Base-by-base conservation (phyloP, 768 basidiomycete genomes). In the Coprinellus micaceus region DNA sequence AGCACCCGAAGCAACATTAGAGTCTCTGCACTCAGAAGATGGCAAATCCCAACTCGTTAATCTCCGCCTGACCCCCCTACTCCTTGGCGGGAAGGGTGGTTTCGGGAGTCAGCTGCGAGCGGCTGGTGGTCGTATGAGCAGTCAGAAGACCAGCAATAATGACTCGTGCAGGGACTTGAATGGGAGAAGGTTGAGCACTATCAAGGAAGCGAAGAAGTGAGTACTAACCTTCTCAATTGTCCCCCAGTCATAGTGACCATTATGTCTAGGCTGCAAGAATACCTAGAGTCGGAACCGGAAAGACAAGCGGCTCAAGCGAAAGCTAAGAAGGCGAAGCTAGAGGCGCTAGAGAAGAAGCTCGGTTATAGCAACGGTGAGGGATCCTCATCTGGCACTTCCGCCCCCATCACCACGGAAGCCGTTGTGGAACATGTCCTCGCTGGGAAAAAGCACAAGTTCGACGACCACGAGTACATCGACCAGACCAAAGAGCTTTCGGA, bases 41-140 rank as follows among this genome's bases (percentile, higher is more conserved):
- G 57, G 45, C 1, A 33, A 54, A 2, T 13, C 61, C 63, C 0
- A 54, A 59, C 70, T 89, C 25, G 74, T 93, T n/a, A 77, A 80
- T 2, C 75, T 98, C 1, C 81, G 91, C 0, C 77, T 96, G n/a
- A 74, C 81, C 1, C 88, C 92, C 0, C 77, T 86, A 24, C 67
- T 98, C 6, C 77, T 79, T 2, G 96, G 96, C 48, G 97, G 97
- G 19, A 99, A 98, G 73, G 96, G 97, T 69, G 97, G 96, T 30
- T 98, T 99, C 66, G 97, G 97, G 3, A 91, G 89, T 17, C 94
- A 98, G 75, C 78, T 99, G 61, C 83, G 97, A 69, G 96, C 97
- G 0, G 96, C 96, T 13, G 97, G 97, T 61, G 96, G 97, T 12
- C 83, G 96, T 29, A 99, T 99, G 97, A 92, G 89, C 66, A 90